Evolutionary conservation across 2,329 filamentous ascomycete species (phyloP).

Genomic region (Fusarium sp.): DNA sequence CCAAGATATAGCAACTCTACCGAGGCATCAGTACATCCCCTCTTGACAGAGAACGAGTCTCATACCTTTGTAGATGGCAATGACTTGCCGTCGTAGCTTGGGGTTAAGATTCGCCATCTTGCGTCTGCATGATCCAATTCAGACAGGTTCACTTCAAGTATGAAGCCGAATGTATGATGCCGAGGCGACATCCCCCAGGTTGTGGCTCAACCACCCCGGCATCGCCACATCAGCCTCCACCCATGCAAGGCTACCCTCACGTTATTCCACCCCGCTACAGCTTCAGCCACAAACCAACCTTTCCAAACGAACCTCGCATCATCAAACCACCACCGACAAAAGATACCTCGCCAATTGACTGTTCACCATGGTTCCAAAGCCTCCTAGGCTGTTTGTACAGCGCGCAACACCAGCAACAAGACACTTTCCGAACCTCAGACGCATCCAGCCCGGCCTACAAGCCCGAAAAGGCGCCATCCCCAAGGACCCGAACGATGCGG

Average conservation of each 20-base stretch:
- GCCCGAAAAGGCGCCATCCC: slow-evolving; percentile 18
- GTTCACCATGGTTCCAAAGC: background rate
- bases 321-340: background rate
- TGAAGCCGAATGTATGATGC: slow-evolving; percentile 21
- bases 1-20: slow-evolving; percentile 87
- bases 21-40: background rate
- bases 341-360: background rate
- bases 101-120: slow-evolving; percentile 56
- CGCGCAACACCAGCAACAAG: slow-evolving; percentile 22
- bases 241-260: slow-evolving; percentile 17
- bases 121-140: slow-evolving; percentile 1
- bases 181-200: background rate
- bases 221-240: slow-evolving; percentile 12
- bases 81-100: slow-evolving; percentile 80
- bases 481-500: background rate
- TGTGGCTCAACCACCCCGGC: slow-evolving; percentile 30
- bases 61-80: slow-evolving; percentile 88
- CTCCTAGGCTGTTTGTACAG: background rate
- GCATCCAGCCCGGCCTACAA: slow-evolving; percentile 35
- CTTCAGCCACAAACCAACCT: slow-evolving; percentile 32
- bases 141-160: background rate
- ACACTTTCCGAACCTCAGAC: slow-evolving; percentile 40
- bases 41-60: too few species aligned
- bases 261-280: background rate
- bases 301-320: background rate